Conservation (phyloP, 106 monocot species). For the Acorus calamus region DNA sequence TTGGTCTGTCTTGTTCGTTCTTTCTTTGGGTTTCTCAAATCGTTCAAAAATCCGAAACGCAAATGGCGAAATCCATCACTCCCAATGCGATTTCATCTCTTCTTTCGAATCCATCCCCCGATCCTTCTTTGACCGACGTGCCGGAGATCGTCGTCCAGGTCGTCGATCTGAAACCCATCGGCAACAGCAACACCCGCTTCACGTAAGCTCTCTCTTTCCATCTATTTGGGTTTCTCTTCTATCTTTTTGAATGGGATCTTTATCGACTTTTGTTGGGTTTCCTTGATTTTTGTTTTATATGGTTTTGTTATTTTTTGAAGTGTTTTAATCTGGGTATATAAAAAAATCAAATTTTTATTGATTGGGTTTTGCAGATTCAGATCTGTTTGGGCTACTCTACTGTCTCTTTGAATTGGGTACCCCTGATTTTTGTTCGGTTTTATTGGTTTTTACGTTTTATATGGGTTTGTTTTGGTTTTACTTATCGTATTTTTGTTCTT, state of each 20-base stretch:
- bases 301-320: not conserved
- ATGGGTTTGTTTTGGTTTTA: too few relatives aligned
- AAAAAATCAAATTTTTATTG: not conserved
- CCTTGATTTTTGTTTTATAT: not conserved
- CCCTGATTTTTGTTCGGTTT: too few relatives aligned
- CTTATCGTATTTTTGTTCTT: too few relatives aligned
- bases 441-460: too few relatives aligned
- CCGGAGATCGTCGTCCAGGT: slow-evolving; percentile 63
- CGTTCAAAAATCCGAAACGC: too few relatives aligned
- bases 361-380: too few relatives aligned
- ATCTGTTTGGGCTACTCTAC: too few relatives aligned
- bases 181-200: slow-evolving; percentile 66
- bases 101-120: slow-evolving; percentile 61
- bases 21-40: too few relatives aligned
- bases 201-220: slow-evolving; percentile 35
- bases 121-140: slow-evolving; percentile 9
- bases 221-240: not conserved
- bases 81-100: slow-evolving; percentile 46
- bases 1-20: too few relatives aligned
- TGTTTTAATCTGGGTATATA: not conserved
- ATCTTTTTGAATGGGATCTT: not conserved
- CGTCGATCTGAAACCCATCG: slow-evolving; percentile 88
- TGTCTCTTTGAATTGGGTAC: too few relatives aligned
- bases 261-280: too few relatives aligned
- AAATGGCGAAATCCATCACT: slow-evolving; percentile 43